phyloP scores from a whole-genome alignment of 2,329 filamentous ascomycete species.

The Macrophomina phaseolina region DNA sequence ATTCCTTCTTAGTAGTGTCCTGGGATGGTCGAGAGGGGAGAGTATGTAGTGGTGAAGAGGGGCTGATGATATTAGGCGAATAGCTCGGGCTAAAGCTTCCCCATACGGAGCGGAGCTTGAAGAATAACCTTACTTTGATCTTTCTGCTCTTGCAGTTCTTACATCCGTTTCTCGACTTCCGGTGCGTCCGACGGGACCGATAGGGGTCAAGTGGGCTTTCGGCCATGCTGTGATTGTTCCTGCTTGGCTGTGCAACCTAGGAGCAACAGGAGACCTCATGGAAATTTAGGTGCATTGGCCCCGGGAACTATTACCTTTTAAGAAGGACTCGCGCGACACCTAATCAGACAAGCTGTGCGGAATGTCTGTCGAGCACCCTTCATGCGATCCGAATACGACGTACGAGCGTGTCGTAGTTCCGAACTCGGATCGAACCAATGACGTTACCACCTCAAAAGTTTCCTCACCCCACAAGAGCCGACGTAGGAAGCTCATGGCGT shows the following conservation, averaged over 20 bases:
- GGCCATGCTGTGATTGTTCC: background rate
- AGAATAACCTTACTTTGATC: conserved; percentile 9
- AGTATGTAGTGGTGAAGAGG: background rate
- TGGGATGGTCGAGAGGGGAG: background rate
- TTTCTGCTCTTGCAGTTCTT: conserved; percentile 11
- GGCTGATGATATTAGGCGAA: no score
- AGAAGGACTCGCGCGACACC: background rate
- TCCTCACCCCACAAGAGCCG: background rate
- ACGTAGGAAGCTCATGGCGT: background rate
- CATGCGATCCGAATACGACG: background rate
- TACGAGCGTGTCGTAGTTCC: background rate
- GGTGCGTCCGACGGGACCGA: background rate
- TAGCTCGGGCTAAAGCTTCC: no score
- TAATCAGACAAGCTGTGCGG: background rate
- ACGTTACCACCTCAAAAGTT: background rate
- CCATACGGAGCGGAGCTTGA: background rate
- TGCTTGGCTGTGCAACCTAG: no score
- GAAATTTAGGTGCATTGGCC: background rate
- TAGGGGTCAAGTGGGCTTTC: background rate
- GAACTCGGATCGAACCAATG: background rate
- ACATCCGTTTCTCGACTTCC: conserved; percentile 20
- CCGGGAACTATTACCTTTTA: background rate
- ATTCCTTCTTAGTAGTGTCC: background rate
- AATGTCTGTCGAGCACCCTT: background rate
- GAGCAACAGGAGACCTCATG: background rate